Evolutionary conservation across 2,329 filamentous ascomycete species (phyloP).

Genomic region (Zarea fungicola): DNA sequence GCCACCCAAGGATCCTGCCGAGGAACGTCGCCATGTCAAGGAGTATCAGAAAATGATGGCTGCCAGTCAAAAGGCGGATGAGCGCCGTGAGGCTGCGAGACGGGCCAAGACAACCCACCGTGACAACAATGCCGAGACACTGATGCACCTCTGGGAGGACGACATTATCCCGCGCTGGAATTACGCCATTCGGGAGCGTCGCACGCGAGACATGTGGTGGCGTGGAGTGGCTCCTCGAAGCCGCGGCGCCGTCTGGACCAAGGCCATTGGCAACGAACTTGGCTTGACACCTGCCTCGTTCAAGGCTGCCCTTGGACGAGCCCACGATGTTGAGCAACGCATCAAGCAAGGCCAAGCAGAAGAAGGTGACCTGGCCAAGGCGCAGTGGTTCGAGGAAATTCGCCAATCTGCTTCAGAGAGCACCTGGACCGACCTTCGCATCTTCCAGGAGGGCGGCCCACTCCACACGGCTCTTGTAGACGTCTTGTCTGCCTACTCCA

Average conservation of each 20-base stretch:
- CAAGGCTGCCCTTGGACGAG: constrained; percentile 63
- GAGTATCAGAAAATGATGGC: constrained; percentile 83
- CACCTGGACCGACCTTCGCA: constrained; percentile 67
- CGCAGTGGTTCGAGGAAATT: constrained; percentile 59
- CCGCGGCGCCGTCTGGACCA: constrained; percentile 64
- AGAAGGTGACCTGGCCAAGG: constrained; percentile 50
- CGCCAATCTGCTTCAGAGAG: constrained; percentile 55
- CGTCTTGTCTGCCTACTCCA: constrained; percentile 71
- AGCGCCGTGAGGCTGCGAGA: constrained; percentile 50
- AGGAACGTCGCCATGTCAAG: constrained; percentile 83
- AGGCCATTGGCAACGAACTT: constrained; percentile 69
- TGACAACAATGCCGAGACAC: constrained; percentile 49
- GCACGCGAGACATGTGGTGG: constrained; percentile 78
- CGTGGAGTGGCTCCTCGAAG: constrained; percentile 67
- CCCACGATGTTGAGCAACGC: constrained; percentile 55
- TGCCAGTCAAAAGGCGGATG: constrained; percentile 53
- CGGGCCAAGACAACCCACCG: constrained; percentile 47
- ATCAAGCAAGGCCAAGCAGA: constrained; percentile 46
- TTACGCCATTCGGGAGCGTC: constrained; percentile 60
- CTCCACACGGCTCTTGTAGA: constrained; percentile 64
- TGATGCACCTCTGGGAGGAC: constrained; percentile 66
- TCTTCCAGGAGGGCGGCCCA: constrained; percentile 63
- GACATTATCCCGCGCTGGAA: constrained; percentile 74
- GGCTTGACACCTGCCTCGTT: constrained; percentile 63
- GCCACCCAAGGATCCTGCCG: constrained; percentile 80